These are phyloP conservation scores for Fusarium lateritium DNA, from an alignment of 2,329 filamentous ascomycete species.

Conservation along the genomic window DNA sequence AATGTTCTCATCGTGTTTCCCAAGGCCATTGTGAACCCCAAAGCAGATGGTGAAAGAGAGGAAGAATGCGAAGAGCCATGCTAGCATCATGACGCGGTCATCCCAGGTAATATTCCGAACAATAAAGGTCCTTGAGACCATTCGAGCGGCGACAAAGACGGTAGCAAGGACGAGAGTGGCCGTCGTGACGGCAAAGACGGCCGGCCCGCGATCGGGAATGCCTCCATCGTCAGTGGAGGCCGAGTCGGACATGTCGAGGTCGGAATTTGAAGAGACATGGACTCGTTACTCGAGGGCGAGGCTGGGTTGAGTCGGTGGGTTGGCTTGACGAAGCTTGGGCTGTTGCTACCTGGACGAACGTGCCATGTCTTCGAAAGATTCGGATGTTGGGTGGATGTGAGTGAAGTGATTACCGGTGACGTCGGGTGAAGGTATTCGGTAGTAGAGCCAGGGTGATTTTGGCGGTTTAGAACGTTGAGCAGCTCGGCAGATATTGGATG, in stretches of 20 bases:
- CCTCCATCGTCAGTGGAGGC: constrained; percentile 46
- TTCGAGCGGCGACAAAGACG: constrained; percentile 80
- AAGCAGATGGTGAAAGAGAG: constrained; percentile 77
- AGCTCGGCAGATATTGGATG: constrained; percentile 12
- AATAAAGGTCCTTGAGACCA: constrained; percentile 80
- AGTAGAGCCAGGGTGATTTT: constrained; percentile 1
- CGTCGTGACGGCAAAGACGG: constrained; percentile 79
- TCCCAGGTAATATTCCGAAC: constrained; percentile 81
- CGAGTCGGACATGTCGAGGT: constrained; percentile 49
- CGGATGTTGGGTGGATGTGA: constrained; percentile 1
- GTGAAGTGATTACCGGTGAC: not conserved
- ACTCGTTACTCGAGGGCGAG: constrained; percentile 33
- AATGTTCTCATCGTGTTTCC: constrained; percentile 76
- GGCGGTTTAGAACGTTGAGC: not conserved
- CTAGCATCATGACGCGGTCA: constrained; percentile 84
- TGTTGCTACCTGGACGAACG: constrained; percentile 31
- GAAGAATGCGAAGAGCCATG: constrained; percentile 81
- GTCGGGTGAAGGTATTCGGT: not conserved
- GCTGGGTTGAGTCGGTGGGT: constrained; percentile 5
- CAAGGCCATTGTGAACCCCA: constrained; percentile 75
- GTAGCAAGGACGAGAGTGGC: constrained; percentile 78
- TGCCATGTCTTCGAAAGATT: constrained; percentile 43
- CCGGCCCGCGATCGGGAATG: constrained; percentile 67
- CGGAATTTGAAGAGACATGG: constrained; percentile 44
- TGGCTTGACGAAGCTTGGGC: constrained; percentile 37